phyloP scores from a whole-genome alignment of 306 rosid genomes.

The Citrullus amarus region DNA sequence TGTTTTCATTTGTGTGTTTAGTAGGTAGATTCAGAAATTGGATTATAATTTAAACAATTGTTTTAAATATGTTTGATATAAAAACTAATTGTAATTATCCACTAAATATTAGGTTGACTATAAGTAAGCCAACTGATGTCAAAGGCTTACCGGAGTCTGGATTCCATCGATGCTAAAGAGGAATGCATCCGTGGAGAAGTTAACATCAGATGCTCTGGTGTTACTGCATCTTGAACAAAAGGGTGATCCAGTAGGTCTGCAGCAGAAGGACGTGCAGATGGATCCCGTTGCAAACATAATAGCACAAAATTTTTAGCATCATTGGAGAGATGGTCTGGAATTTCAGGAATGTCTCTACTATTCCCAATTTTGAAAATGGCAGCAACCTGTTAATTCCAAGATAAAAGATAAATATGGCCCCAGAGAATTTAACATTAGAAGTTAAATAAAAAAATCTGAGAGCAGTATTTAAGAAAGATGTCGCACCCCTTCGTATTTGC shows the following conservation, averaged over 20 bases:
- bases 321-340: slow-evolving; percentile 80
- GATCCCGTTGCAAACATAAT: slow-evolving; percentile 75
- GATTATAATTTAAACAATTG: too few species aligned
- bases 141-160: slow-evolving; percentile 65
- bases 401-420: slow-evolving; percentile 18
- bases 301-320: slow-evolving; percentile 75
- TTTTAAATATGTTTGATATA: too few species aligned
- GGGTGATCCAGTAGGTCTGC: slow-evolving; percentile 57
- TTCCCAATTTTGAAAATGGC: slow-evolving; percentile 97
- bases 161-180: slow-evolving; percentile 66
- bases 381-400: slow-evolving; percentile 63
- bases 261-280: slow-evolving; percentile 70
- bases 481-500: slow-evolving; percentile 94
- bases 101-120: too few species aligned
- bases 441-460: not conserved
- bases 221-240: slow-evolving; percentile 67
- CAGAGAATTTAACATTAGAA: not conserved
- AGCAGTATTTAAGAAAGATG: slow-evolving; percentile 16
- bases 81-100: too few species aligned
- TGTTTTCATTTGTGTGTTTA: too few species aligned
- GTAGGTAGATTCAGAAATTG: too few species aligned
- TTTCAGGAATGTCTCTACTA: slow-evolving; percentile 92
- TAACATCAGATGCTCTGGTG: slow-evolving; percentile 47
- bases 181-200: slow-evolving; percentile 56
- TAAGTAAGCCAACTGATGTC: not conserved